A percentile compares a stretch with the other conserved stretches of the same genome.
These are phyloP conservation scores for Neurospora tetrasperma DNA, from an alignment of 495 filamentous ascomycete species.

Conservation along the genomic window DNA sequence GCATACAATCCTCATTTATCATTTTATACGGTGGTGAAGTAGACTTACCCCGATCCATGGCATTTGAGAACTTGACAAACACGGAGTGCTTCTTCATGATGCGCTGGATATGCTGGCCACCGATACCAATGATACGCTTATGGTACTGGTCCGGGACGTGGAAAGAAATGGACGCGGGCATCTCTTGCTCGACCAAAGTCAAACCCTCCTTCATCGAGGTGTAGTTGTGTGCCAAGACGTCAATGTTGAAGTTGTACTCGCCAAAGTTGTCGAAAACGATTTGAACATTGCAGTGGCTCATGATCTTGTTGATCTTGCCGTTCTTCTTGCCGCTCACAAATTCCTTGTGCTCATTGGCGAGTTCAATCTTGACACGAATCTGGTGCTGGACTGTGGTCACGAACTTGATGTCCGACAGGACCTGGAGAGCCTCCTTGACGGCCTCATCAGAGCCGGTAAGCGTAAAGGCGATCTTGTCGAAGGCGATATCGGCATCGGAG, in stretches of 20 bases:
- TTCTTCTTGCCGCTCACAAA: constrained; percentile 99
- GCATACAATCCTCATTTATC: not conserved
- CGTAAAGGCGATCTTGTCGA: constrained; percentile 85
- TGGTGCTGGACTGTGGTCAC: constrained; percentile 79
- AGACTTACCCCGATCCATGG: constrained; percentile 70
- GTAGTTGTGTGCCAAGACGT: constrained; percentile 83
- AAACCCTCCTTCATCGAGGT: constrained; percentile 87
- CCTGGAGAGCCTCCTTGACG: constrained; percentile 84
- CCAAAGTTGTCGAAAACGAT: constrained; percentile 98
- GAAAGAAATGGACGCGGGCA: constrained; percentile 98
- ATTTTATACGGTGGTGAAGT: not conserved
- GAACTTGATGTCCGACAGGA: constrained; percentile 85
- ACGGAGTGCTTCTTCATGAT: constrained; percentile 99
- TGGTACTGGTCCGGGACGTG: constrained; percentile 99
- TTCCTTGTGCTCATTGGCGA: constrained; percentile 98
- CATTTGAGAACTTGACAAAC: constrained; percentile 99
- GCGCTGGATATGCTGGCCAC: constrained; percentile 95
- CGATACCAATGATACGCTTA: constrained; percentile 98
- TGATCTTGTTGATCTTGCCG: constrained; percentile 99
- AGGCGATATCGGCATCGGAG: constrained; percentile 87
- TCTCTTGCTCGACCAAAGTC: constrained; percentile 92
- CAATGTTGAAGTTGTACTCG: constrained; percentile 99
- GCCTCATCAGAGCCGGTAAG: constrained; percentile 93
- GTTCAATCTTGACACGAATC: constrained; percentile 94
- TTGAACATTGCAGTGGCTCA: constrained; percentile 97